Base-by-base conservation (phyloP, 2,329 filamentous ascomycete species). In the Paramyrothecium roridum region DNA sequence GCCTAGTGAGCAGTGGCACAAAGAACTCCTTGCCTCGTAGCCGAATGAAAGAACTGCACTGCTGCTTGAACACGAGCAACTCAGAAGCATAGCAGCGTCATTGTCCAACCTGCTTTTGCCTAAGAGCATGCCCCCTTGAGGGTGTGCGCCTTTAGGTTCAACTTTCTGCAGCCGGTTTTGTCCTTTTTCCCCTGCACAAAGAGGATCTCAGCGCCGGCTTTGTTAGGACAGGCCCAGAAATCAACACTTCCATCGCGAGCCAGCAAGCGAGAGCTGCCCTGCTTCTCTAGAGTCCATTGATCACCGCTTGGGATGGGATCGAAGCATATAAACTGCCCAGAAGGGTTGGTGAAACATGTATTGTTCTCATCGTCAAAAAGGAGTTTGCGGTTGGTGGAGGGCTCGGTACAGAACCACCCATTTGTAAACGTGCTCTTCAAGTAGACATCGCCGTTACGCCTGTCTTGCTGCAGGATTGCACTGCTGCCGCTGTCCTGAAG, bases 381-480 rank as follows among this genome's bases (percentile, higher is more conserved):
- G 3, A 69, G 53, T 2, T 64, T 59, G n/a, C 60, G 61, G 0
- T 57, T 10, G 45, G 64, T 53, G 21, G 62, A 55, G 13, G 66
- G 54, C 26, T 71, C 52, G 21, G 71, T 63, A 56, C 70, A 72
- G 56, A 68, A 72, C 62, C 66, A 68, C 21, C 67, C 68, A 0
- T 61, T 52, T 1, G 63, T 56, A 7, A 62, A 55, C 48, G 50
- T 58, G 2, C 61, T 61, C 17, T 63, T 59, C 23, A 72, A 56
- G 50, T 67, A 65, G 21, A 70, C 54, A 46, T 61, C 59, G 48
- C 69, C 69, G 20, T 55, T 59, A n/a, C 43, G 11, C 8, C 54
- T 52, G 46, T 65, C 59, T 56, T 73, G 64, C 56, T 66, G 63
- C 23, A 70, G 58, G 21, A 60, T 56, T 16, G 60, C 58, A 20